Conservation (phyloP, 139 green algal species). For the Coelastrella sp. region DNA sequence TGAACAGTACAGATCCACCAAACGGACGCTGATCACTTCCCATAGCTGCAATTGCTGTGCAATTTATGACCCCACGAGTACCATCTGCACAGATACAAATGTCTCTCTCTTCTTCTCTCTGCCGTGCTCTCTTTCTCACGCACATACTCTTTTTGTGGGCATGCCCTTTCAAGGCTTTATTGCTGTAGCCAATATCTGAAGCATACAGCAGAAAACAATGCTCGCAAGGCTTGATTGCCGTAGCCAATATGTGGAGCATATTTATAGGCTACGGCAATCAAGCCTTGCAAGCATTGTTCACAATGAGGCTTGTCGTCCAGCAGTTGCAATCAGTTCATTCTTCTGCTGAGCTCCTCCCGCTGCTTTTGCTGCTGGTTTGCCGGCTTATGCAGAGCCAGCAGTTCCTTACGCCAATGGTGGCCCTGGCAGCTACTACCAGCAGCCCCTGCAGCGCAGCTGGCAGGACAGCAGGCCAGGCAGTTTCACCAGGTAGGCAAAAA, state of each 20-base stretch:
- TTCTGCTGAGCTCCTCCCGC: not conserved
- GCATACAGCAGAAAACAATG: not conserved
- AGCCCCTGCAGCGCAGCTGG: not conserved
- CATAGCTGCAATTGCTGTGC: no score
- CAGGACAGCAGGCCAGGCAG: not conserved
- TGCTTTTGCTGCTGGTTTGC: not conserved
- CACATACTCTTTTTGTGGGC: no score
- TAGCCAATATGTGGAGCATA: not conserved
- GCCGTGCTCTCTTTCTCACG: no score
- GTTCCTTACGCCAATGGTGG: constrained; percentile 3
- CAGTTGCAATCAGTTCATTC: not conserved
- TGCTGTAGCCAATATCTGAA: not conserved
- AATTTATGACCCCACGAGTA: no score
- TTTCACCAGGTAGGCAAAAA: not conserved
- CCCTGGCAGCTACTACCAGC: not conserved
- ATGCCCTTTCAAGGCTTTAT: not conserved
- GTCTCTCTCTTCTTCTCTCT: no score
- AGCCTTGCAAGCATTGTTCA: not conserved
- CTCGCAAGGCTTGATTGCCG: not conserved
- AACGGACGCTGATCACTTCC: no score
- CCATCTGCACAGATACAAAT: no score
- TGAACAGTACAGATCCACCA: no score
- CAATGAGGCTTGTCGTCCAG: no score
- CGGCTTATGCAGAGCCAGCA: not conserved
- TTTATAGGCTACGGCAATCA: not conserved